Base-by-base conservation (phyloP, 139 green algal genomes). In the Nannochloris sp. region DNA sequence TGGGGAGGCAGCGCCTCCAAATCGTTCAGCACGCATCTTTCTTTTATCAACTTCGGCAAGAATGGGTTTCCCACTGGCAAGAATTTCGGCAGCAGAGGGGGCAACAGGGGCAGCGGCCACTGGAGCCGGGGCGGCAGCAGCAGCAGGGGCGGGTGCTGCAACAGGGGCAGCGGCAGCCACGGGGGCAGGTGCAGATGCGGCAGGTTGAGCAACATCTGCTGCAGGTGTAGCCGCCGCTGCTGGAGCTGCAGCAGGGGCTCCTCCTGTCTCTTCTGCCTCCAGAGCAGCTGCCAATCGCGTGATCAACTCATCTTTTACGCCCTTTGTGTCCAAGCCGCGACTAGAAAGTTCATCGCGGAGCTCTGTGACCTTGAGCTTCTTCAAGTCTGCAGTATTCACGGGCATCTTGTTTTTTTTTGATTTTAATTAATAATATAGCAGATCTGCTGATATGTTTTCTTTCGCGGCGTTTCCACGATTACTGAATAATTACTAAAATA, bases 291-390 rank as follows among this genome's bases (percentile, higher is more conserved):
- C 56, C 10, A 78, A 51, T 19, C 71, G 57, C 6, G 30, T 13
- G 5, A 78, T 59, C 32, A 78, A 48, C 6, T 78, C 71, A n/a
- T 78, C 71, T 27, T 78, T 78, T 13, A 78, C 65, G 14, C 71
- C 71, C 54, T 78, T 78, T 4, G 58, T 74, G 14, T 78, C 71
- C 13, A 78, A 64, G 2, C 31, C 47, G 0, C 58, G 46, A 27
- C 38, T 63, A 12, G 55, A 33, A 23, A 78, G 71, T 64, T 72
- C 58, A 3, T 78, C 71, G 10, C 65, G 59, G 9, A 78, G 65
- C 51, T 78, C 71, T 33, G 65, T 54, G 0, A 78, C 71, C 39
- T 78, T 77, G 7, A 77, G 35, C 38, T 72, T 73, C 15, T 57
- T 55, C 44, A 77, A 31, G 3, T 36, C 54, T 60, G 54, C 13